Percentiles rank a stretch among this genome's conserved stretches.
Conservation (phyloP, 306 rosid genomes). For the Ochetophila trinervis region DNA sequence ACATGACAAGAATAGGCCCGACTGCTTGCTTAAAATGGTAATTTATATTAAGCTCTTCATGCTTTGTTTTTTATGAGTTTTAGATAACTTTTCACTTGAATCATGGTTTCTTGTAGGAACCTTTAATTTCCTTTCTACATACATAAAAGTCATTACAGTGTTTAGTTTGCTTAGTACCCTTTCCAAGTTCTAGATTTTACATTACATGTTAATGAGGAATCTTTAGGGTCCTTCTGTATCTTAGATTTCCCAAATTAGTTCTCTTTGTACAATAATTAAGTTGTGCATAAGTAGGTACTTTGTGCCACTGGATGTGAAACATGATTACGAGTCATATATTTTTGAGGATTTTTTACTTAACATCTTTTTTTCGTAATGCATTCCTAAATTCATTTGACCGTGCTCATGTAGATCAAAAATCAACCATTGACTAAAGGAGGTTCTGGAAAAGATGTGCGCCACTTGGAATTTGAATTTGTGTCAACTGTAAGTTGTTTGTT, state of each 20-base stretch:
- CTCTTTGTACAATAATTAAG: too few relatives aligned
- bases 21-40: conserved; percentile 85
- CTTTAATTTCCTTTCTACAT: too few relatives aligned
- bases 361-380: conserved; percentile 1
- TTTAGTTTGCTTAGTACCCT: neutral
- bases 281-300: neutral
- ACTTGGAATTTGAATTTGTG: conserved; percentile 76
- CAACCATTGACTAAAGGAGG: conserved; percentile 59
- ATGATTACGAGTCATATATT: neutral
- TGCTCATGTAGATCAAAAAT: conserved; percentile 59
- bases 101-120: too few relatives aligned
- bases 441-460: conserved; percentile 72
- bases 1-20: conserved; percentile 56
- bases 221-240: too few relatives aligned
- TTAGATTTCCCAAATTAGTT: too few relatives aligned
- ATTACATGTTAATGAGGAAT: too few relatives aligned
- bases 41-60: neutral
- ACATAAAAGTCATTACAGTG: neutral
- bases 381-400: conserved; percentile 21
- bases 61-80: too few relatives aligned
- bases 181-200: neutral
- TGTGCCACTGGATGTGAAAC: neutral
- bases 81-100: too few relatives aligned
- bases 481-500: conserved; percentile 49
- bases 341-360: conserved; percentile 1